These are phyloP conservation scores for Saxophila tyrrhenica DNA, from an alignment of 495 filamentous ascomycete species.

Conservation along the genomic window DNA sequence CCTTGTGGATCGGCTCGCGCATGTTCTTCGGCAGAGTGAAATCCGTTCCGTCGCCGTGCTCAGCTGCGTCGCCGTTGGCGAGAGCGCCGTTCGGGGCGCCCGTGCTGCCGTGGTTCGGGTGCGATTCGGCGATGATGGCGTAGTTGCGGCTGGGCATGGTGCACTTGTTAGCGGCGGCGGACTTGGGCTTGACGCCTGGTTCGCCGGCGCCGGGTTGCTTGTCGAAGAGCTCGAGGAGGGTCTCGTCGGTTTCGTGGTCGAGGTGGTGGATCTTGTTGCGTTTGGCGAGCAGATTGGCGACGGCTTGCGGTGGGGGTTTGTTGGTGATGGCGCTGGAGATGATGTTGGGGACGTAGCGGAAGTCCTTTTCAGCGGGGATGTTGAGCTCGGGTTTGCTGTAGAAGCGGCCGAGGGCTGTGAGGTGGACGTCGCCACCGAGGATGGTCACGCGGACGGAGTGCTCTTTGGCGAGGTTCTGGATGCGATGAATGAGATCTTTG, in stretches of 20 bases:
- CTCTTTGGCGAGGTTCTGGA: slow-evolving; percentile 60
- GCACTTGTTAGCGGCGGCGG: slow-evolving; percentile 56
- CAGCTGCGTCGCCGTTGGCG: not conserved
- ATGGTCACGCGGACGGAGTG: slow-evolving; percentile 75
- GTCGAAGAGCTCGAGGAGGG: slow-evolving; percentile 75
- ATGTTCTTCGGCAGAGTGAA: slow-evolving; percentile 17
- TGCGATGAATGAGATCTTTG: slow-evolving; percentile 54
- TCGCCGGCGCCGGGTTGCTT: slow-evolving; percentile 58
- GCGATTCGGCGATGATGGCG: slow-evolving; percentile 63
- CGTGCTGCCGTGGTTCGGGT: slow-evolving; percentile 1
- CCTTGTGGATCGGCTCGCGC: slow-evolving; percentile 27
- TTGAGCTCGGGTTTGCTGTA: slow-evolving; percentile 54
- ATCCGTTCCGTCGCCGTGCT: not conserved
- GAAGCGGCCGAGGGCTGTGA: slow-evolving; percentile 64
- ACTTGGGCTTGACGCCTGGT: slow-evolving; percentile 39
- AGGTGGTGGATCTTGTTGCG: slow-evolving; percentile 90
- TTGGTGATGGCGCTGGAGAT: slow-evolving; percentile 78
- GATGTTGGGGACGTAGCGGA: slow-evolving; percentile 64
- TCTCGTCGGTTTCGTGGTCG: slow-evolving; percentile 77
- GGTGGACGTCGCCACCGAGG: slow-evolving; percentile 68
- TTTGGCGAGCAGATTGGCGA: slow-evolving; percentile 76
- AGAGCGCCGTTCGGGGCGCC: not conserved
- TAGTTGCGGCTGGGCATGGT: slow-evolving; percentile 91
- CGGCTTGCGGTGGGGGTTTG: slow-evolving; percentile 77
- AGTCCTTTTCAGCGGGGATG: slow-evolving; percentile 51